A percentile compares a stretch with the other conserved stretches of the same genome.
Conservation (phyloP, 2,329 filamentous ascomycete genomes). For the Nannizziopsis barbatae region DNA sequence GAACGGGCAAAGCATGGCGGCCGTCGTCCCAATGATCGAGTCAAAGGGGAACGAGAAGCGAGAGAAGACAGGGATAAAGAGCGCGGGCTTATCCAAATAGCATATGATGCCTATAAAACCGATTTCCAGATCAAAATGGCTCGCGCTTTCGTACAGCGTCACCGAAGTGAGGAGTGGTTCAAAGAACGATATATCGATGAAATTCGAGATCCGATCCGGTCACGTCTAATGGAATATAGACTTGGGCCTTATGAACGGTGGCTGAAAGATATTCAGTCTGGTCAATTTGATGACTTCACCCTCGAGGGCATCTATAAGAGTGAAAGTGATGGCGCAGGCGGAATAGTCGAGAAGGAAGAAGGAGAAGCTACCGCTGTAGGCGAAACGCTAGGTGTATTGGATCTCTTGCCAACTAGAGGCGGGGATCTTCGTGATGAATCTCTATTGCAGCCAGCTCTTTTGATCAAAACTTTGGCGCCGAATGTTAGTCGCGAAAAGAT, state of each 20-base stretch:
- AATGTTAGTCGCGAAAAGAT: conserved; percentile 90
- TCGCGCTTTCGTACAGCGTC: conserved; percentile 74
- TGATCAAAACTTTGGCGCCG: conserved; percentile 96
- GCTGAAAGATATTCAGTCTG: conserved; percentile 74
- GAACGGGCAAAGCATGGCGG: conserved; percentile 51
- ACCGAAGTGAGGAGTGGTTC: conserved; percentile 97
- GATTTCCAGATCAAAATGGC: conserved; percentile 64
- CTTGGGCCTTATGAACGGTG: conserved; percentile 71
- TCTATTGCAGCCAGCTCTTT: conserved; percentile 74
- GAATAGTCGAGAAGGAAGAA: conserved; percentile 84
- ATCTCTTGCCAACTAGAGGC: conserved; percentile 70
- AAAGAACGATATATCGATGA: conserved; percentile 85
- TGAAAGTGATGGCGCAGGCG: conserved; percentile 77
- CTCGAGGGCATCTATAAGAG: conserved; percentile 88
- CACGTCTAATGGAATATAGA: conserved; percentile 68
- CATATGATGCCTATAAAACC: conserved; percentile 56
- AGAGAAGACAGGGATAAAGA: conserved; percentile 53
- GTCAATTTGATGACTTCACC: conserved; percentile 87
- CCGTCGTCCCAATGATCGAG: conserved; percentile 42
- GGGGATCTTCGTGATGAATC: conserved; percentile 84
- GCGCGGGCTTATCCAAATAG: conserved; percentile 51
- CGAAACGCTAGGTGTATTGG: conserved; percentile 84
- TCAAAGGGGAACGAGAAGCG: conserved; percentile 52
- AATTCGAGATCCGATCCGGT: conserved; percentile 61
- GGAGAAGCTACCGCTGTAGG: conserved; percentile 85